Base-by-base conservation (phyloP, 768 basidiomycete genomes). In the Neoboletus subvelutipes region DNA sequence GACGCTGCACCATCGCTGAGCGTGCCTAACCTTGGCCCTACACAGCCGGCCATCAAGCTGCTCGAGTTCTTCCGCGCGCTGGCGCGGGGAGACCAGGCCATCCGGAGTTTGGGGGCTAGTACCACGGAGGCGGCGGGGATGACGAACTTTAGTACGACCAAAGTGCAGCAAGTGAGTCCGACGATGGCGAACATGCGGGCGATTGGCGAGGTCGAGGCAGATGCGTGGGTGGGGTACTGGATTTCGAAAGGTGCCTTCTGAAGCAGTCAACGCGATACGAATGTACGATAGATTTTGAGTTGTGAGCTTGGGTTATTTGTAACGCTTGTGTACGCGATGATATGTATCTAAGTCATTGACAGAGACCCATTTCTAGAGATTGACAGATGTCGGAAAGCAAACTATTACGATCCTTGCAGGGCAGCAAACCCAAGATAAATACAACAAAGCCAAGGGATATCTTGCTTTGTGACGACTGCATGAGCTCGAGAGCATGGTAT, bases 21-120 rank as follows among this genome's bases (percentile, higher is more conserved):
- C 28, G 18, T 7, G 8, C 11, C 24, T 17, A 12, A 24, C 8
- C 5, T 42, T 2, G 8, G 8, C 12, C 8, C 7, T 4, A 62
- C 18, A 4, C 37, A 75, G 74, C 75, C 75, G 20, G 74, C 67
- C 1, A 65, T 74, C 50, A 74, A 76, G 52, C 43, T 76, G 1
- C 61, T 76, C 20, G 68, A 69, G 41, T 75, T 71, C 54, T 71
- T 73, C 64, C 72, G 69, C 8, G 34, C 18, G 20, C 53, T 72
- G 52, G 52, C 64, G 6, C 45, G 37, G 0, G 64, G 60, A 9
- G 68, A 75, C 42, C 24, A 56, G 9, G 56, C 54, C 0, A 29
- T 45, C 5, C 57, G 58, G 18, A 15, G 11, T 0, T 2, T 5
- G 0, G 53, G 41, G 1, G 6, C 28, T 1, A 31, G 8, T n/a